Evolutionary conservation across 306 rosid genomes (phyloP).

Genomic region (Sphenostylis stenocarpa): DNA sequence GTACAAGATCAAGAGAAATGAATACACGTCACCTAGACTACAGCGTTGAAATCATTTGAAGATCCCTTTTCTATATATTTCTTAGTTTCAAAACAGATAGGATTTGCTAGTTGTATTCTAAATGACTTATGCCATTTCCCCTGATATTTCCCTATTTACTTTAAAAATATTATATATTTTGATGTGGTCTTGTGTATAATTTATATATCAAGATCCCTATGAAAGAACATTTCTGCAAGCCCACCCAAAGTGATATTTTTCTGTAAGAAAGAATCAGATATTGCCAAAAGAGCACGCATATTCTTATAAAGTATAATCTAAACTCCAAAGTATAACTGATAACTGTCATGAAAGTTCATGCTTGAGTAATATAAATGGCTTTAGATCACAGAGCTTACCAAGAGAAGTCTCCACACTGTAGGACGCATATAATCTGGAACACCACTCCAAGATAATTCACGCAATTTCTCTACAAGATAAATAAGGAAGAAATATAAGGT

Average conservation of each 20-base stretch:
- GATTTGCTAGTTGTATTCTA: too few relatives aligned
- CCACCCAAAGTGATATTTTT: neutral
- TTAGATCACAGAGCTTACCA: constrained; percentile 59
- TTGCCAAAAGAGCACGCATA: constrained; percentile 22
- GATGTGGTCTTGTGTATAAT: neutral
- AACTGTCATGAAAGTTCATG: constrained; percentile 4
- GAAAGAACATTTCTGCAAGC: constrained; percentile 3
- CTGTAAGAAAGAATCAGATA: neutral
- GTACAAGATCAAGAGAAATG: too few relatives aligned
- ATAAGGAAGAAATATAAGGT: constrained; percentile 29
- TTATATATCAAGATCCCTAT: neutral
- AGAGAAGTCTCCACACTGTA: constrained; percentile 90
- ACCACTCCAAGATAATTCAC: constrained; percentile 96
- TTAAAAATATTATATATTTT: neutral
- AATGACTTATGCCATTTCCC: too few relatives aligned
- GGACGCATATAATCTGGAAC: constrained; percentile 94
- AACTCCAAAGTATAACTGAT: neutral
- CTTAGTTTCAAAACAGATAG: too few relatives aligned
- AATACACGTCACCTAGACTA: too few relatives aligned
- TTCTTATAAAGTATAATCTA: constrained; percentile 2
- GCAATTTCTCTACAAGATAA: constrained; percentile 75
- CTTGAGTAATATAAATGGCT: neutral
- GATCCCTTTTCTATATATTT: too few relatives aligned
- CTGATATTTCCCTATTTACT: neutral
- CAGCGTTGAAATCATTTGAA: too few relatives aligned